A percentile compares a stretch with the other conserved stretches of the same genome.
phyloP scores from a whole-genome alignment of 192 early-diverging fungal species.

The Podochytrium sp. region DNA sequence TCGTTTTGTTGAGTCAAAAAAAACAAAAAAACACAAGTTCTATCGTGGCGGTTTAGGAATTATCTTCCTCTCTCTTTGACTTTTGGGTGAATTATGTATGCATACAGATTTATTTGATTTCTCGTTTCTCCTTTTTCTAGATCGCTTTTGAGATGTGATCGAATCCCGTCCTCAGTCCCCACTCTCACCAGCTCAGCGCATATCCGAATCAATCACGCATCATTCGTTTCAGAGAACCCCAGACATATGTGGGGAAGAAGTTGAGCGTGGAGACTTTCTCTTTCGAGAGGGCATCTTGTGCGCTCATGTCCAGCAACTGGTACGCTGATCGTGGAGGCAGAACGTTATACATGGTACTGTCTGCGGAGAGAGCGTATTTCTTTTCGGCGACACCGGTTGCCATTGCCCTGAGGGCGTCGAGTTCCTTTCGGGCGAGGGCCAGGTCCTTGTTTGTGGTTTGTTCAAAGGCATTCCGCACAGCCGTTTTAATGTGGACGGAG shows the following conservation, averaged over 20 bases:
- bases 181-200: not conserved
- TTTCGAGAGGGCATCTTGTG: conserved; percentile 5
- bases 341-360: not conserved
- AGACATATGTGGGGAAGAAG: conserved; percentile 30
- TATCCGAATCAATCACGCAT: conserved; percentile 12
- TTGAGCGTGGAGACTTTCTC: conserved; percentile 18
- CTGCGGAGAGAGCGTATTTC: not conserved
- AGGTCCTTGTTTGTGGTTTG: not conserved
- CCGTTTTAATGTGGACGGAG: not conserved
- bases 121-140: too few species aligned
- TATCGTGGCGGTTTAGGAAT: too few species aligned
- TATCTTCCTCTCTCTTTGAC: too few species aligned
- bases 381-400: not conserved
- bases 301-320: conserved; percentile 11
- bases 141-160: not conserved
- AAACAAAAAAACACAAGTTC: too few species aligned
- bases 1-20: too few species aligned
- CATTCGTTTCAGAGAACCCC: conserved; percentile 8
- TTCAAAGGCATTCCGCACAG: not conserved
- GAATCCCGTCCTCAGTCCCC: too few species aligned
- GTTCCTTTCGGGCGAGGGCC: not conserved
- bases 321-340: conserved; percentile 12
- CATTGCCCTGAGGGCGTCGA: not conserved
- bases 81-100: too few species aligned
- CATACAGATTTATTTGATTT: too few species aligned